These are phyloP conservation scores for Leptomonas pyrrhocoris DNA, from an alignment of 208 protist species.

Conservation along the genomic window DNA sequence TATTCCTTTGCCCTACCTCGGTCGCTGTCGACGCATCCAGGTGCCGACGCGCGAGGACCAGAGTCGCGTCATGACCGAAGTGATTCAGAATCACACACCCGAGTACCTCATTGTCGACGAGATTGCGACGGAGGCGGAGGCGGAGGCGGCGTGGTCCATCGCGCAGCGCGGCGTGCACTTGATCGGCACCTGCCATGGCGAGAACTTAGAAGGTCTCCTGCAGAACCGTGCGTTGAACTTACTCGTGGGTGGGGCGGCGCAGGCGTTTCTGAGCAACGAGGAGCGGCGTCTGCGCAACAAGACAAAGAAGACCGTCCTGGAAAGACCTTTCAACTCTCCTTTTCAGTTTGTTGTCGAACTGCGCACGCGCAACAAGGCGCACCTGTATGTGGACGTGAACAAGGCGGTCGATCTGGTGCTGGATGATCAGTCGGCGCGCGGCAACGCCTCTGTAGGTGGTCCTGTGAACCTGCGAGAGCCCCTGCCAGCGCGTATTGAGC, in stretches of 20 bases:
- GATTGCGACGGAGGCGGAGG: constrained; percentile 78
- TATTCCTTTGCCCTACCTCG: constrained; percentile 85
- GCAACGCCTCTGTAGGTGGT: constrained; percentile 50
- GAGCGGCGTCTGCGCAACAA: constrained; percentile 78
- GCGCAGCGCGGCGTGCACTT: constrained; percentile 86
- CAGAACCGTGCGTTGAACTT: constrained; percentile 88
- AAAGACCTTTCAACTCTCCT: constrained; percentile 72
- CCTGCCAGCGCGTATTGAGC: constrained; percentile 42
- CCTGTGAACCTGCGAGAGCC: constrained; percentile 39
- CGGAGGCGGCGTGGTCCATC: constrained; percentile 84
- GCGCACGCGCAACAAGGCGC: constrained; percentile 44
- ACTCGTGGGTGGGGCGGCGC: constrained; percentile 88
- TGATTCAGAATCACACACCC: constrained; percentile 95
- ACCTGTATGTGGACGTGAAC: constrained; percentile 86
- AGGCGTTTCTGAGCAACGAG: constrained; percentile 91
- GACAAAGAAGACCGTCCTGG: constrained; percentile 85
- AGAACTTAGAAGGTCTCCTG: constrained; percentile 70
- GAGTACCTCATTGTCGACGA: constrained; percentile 95
- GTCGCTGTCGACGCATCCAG: constrained; percentile 88
- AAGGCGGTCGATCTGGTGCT: constrained; percentile 81
- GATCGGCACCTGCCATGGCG: constrained; percentile 92
- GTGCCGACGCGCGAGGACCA: constrained; percentile 76
- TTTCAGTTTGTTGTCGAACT: constrained; percentile 89
- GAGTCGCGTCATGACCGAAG: constrained; percentile 82
- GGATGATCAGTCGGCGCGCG: constrained; percentile 66